Evolutionary conservation across 192 early-diverging fungal species (phyloP).

Genomic region (Backusella tarrabulga): DNA sequence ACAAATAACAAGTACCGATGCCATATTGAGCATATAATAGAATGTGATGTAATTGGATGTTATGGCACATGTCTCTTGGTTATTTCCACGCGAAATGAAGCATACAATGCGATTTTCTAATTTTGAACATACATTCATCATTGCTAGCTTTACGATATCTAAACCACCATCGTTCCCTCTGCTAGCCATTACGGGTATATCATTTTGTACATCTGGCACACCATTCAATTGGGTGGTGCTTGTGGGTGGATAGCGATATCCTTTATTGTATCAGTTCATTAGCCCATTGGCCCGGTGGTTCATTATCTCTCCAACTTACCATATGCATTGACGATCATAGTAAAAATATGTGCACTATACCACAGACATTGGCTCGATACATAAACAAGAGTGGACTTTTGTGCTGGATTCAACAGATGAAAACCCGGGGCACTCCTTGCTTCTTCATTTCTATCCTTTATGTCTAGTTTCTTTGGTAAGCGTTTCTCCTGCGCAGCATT

Average conservation of each 20-base stretch:
- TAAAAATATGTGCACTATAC: background rate
- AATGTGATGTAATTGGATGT: background rate
- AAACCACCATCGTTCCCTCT: background rate
- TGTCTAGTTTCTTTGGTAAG: background rate
- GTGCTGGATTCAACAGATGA: background rate
- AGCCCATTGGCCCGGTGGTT: too few relatives aligned
- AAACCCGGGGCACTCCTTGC: background rate
- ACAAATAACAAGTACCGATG: background rate
- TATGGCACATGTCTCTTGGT: background rate
- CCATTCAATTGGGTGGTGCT: background rate
- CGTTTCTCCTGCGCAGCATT: background rate
- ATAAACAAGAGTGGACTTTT: background rate
- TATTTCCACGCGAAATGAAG: background rate
- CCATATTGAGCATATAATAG: background rate
- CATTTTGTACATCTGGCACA: background rate
- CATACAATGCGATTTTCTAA: background rate
- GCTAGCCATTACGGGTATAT: background rate
- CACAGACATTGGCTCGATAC: background rate
- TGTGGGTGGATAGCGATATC: background rate
- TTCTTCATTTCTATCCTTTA: background rate
- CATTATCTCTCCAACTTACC: background rate
- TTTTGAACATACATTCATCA: background rate
- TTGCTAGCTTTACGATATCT: background rate
- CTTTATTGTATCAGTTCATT: background rate
- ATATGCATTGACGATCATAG: background rate